Evolutionary conservation across 192 early-diverging fungal genomes (phyloP).

Genomic region (Entophlyctis luteolus): DNA sequence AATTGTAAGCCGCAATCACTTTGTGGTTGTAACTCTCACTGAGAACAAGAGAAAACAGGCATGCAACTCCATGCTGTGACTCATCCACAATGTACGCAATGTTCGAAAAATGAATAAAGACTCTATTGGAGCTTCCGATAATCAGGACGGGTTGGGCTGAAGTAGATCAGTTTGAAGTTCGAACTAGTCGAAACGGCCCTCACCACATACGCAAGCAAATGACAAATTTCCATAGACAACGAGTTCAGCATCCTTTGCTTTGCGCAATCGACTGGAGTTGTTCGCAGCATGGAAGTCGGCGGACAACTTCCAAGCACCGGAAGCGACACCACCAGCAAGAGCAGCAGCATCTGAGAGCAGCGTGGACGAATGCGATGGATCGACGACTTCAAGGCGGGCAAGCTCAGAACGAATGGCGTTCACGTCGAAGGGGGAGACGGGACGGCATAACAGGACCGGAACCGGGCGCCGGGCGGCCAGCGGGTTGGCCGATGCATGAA

Average conservation of each 20-base stretch:
- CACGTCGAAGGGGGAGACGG: neutral
- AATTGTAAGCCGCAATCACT: too few species aligned
- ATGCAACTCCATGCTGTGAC: constrained; percentile 7
- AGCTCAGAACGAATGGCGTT: constrained; percentile 9
- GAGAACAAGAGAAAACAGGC: constrained; percentile 18
- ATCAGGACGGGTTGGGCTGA: constrained; percentile 17
- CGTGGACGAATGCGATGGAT: neutral
- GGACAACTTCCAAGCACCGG: neutral
- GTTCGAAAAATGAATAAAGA: constrained; percentile 12
- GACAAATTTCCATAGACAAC: constrained; percentile 11
- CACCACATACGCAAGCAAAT: constrained; percentile 2
- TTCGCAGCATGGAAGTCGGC: constrained; percentile 6
- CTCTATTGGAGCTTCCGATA: neutral
- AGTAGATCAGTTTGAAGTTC: neutral
- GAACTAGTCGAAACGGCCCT: neutral
- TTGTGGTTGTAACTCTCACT: too few species aligned
- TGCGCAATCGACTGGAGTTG: neutral
- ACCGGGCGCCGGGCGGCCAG: neutral
- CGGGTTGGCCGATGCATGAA: neutral
- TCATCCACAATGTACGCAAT: constrained; percentile 27
- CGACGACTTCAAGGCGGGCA: constrained; percentile 1
- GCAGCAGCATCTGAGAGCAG: constrained; percentile 9
- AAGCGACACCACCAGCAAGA: constrained; percentile 8
- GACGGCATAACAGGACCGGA: neutral
- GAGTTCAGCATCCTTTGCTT: constrained; percentile 5